Base-by-base conservation (phyloP, 1,139 yeast genomes). In the Sugiyamaella pinicola region DNA sequence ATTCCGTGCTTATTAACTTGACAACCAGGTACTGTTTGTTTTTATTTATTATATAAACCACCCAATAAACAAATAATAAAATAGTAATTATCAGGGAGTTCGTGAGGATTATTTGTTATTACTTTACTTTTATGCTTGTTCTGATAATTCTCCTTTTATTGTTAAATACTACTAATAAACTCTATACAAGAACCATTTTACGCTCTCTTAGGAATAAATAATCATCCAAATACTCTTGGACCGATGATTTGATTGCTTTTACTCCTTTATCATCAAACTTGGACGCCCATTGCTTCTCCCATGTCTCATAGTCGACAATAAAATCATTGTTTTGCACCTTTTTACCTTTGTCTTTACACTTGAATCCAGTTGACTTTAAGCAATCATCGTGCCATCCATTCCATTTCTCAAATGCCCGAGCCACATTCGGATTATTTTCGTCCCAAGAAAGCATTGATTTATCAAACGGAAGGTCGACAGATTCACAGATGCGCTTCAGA, bases 331-430 rank as follows among this genome's bases (percentile, higher is more conserved):
- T n/a, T 45, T 52, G 18, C 41, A 29, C 29, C 22, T 24, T 26
- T 4, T n/a, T 40, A 13, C 21, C 47, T 26, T 45, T 39, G 3
- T 19, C 37, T 6, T 17, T 31, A 33, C 40, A 28, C 13, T 56
- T 42, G 55, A 65, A 65, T 6, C 69, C 68, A 10, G 61, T 58
- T 12, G 65, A 58, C 17, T 61, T 57, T 22, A 65, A 56, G 6
- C 64, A 68, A 34, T 64, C 67, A 33, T 64, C 66, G 38, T 65
- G 69, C 54, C 63, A 65, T 6, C 69, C 69, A 31, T 59, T 58
- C 69, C 69, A 65, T 41, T 64, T 65, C 22, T 61, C 61, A 50
- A 65, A 65, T 46, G 57, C 54, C 26, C 58, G 55, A 19, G 55
- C 57, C 12, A 58, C 64, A 34, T 55, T 53, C 15, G 56, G 58